A percentile compares a stretch with the other conserved stretches of the same genome.
Evolutionary conservation across 164 flowering plant species (phyloP).

Genomic region (Buxus sempervirens): DNA sequence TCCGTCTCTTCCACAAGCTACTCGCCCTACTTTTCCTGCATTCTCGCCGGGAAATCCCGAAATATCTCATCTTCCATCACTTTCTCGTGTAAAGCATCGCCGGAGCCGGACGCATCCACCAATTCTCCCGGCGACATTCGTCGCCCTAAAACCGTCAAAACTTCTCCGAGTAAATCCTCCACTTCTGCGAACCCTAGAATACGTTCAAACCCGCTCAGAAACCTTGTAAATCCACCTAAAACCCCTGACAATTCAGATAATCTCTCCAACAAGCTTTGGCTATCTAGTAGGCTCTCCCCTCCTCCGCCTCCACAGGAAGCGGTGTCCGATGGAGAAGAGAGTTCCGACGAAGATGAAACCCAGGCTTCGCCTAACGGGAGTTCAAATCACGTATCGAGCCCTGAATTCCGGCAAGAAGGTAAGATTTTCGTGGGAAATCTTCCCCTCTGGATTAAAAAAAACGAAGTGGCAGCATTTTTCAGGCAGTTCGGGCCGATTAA

Average conservation of each 20-base stretch:
- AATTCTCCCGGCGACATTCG: conserved; percentile 22
- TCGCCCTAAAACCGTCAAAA: conserved; percentile 27
- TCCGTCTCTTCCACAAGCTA: conserved; percentile 24
- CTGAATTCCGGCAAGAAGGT: conserved; percentile 61
- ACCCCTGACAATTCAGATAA: conserved; percentile 11
- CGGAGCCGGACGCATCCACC: conserved; percentile 15
- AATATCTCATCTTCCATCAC: conserved; percentile 15
- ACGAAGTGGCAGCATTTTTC: conserved; percentile 67
- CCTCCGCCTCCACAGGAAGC: conserved; percentile 33
- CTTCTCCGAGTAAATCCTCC: conserved; percentile 19
- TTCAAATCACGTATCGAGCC: neutral
- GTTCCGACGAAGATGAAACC: neutral
- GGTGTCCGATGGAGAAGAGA: conserved; percentile 3
- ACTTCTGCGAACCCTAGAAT: conserved; percentile 43
- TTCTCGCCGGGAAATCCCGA: conserved; percentile 27
- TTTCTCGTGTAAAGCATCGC: conserved; percentile 24
- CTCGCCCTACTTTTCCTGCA: conserved; percentile 21
- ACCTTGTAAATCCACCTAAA: conserved; percentile 19
- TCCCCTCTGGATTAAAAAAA: conserved; percentile 81
- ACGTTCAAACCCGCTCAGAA: no score
- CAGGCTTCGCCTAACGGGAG: neutral
- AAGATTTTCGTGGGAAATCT: conserved; percentile 88
- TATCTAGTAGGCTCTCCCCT: conserved; percentile 59
- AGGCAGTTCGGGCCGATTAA: conserved; percentile 87
- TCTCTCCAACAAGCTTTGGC: conserved; percentile 54